Base-by-base conservation (phyloP, 2,329 filamentous ascomycete genomes). In the Aspergillus vadensis region DNA sequence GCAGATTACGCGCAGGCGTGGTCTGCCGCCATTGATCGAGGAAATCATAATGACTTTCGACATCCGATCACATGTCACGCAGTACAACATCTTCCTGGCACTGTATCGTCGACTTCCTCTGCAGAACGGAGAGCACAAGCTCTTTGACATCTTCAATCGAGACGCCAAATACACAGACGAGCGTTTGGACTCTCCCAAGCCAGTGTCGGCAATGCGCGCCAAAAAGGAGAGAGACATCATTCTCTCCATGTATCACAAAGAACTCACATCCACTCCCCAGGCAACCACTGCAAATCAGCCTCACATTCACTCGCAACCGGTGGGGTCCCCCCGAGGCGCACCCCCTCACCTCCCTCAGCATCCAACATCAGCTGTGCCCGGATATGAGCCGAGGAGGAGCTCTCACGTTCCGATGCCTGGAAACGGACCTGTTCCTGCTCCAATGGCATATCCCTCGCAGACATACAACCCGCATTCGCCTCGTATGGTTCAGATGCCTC, bases 11-110 rank as follows among this genome's bases (percentile, higher is more conserved):
- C 67, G 62, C 25, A 38, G 49, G 19, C 75, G 80, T 43, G 71
- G 72, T 2, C 84, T 81, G 65, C 86, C 86, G 3, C 82, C 86
- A 5, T 73, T 87, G n/a, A 79, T 85, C 36, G 78, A 80, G 56
- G 87, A 89, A 66, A 73, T 90, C 27, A 70, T 79, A 4, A 69
- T 71, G n/a, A 65, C 72, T 12, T 77, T 89, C 38, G 69, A 71
- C 5, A 70, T 88, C 12, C 70, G 69, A 7, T 89, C 86, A 0
- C 69, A 75, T 0, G 76, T 81, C 1, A 72, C 90, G 6, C 83
- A 86, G 65, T 72, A 71, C 1, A 81, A 86, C 27, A 72, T 86
- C 3, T 88, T 87, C 58, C 54, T 67, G 14, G 71, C 70, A 8
- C 66, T 70, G n/a, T 71, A 67, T 51, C 73, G 75, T 9, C 64